Percentiles rank a stretch among this genome's conserved stretches.
phyloP scores from a whole-genome alignment of 148 eudicot genomes.

The Chenopodium album region DNA sequence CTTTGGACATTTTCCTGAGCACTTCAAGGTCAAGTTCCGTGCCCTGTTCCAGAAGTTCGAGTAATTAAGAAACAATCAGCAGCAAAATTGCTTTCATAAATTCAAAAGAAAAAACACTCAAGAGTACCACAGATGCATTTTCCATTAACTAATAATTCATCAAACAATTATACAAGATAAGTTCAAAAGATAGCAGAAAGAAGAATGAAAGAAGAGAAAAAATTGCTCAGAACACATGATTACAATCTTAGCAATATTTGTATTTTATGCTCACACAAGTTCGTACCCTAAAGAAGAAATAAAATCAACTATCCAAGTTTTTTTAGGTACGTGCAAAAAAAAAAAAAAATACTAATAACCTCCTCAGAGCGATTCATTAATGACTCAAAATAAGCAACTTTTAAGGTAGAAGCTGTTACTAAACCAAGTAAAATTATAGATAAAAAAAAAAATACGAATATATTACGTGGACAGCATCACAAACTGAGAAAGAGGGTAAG shows the following conservation, averaged over 20 bases:
- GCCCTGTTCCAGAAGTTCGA: constrained; percentile 42
- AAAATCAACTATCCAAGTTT: background rate
- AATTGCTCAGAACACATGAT: background rate
- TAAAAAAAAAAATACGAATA: too few species aligned
- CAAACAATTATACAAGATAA: background rate
- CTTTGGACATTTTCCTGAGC: constrained; percentile 51
- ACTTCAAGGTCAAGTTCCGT: constrained; percentile 62
- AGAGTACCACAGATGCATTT: background rate
- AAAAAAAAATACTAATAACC: background rate
- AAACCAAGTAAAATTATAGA: background rate
- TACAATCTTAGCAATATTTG: background rate
- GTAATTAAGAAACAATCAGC: background rate
- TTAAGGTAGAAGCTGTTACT: background rate
- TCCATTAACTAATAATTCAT: background rate
- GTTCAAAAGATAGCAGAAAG: background rate
- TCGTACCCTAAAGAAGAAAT: background rate
- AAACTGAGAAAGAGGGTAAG: background rate
- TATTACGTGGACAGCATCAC: background rate
- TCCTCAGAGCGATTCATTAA: background rate
- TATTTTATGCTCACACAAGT: background rate
- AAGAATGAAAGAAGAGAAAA: background rate
- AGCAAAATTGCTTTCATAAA: background rate
- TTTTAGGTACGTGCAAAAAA: too few species aligned
- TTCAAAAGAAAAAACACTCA: background rate
- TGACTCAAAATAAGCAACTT: background rate